Percentiles rank a stretch among this genome's conserved stretches.
Evolutionary conservation across 2,329 filamentous ascomycete genomes (phyloP).

Genomic region (Xylariaceae sp.): DNA sequence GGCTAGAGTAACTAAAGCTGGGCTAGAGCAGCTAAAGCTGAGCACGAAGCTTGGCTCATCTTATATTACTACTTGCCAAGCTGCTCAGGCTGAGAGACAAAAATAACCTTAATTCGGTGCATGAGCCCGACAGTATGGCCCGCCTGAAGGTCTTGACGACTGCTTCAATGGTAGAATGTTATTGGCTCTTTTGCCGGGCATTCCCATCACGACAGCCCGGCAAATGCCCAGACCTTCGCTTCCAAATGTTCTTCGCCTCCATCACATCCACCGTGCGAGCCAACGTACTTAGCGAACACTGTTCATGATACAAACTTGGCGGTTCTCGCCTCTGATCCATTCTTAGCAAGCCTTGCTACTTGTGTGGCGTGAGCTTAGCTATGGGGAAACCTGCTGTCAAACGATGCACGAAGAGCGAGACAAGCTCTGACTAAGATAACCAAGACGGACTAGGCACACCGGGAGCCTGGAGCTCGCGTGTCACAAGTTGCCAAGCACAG

Average conservation of each 20-base stretch:
- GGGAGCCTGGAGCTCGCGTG: background rate
- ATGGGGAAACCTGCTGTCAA: constrained; percentile 7
- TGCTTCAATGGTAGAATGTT: constrained; percentile 4
- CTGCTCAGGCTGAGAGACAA: constrained; percentile 8
- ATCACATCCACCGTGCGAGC: constrained; percentile 8
- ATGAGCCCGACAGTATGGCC: background rate
- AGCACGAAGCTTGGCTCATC: constrained; percentile 25
- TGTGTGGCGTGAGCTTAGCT: constrained; percentile 19
- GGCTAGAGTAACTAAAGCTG: too few species aligned
- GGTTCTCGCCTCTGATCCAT: constrained; percentile 11
- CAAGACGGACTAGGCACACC: background rate
- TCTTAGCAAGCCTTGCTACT: constrained; percentile 15
- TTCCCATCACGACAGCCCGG: too few species aligned
- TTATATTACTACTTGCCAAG: constrained; percentile 29
- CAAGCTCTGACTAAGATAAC: constrained; percentile 4
- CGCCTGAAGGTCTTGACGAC: constrained; percentile 3
- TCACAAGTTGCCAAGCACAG: constrained; percentile 4
- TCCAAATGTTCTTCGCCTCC: constrained; percentile 13
- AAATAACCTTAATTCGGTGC: constrained; percentile 23
- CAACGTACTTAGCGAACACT: background rate
- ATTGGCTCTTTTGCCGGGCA: constrained; percentile 27
- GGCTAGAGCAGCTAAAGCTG: constrained; percentile 23
- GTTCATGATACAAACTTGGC: constrained; percentile 21
- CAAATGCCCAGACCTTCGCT: constrained; percentile 25
- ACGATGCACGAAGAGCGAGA: constrained; percentile 21